A percentile compares a stretch with the other conserved stretches of the same genome.
These are phyloP conservation scores for Talaromyces borbonicus DNA, from an alignment of 495 filamentous ascomycete species.

Conservation along the genomic window DNA sequence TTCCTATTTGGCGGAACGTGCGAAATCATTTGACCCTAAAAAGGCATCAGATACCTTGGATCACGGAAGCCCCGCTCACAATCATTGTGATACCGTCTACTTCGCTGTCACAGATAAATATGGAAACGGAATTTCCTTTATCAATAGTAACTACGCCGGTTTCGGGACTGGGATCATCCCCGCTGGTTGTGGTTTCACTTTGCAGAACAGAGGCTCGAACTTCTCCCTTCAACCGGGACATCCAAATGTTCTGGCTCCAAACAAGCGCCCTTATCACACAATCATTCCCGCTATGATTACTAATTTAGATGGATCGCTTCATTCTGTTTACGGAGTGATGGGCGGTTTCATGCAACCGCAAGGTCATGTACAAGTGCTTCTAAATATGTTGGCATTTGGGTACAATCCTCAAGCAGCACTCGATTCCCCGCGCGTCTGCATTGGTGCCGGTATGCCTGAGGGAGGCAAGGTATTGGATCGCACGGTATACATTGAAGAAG, in stretches of 20 bases:
- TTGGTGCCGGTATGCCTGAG: conserved; percentile 58
- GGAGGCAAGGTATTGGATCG: conserved; percentile 39
- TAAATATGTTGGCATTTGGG: conserved; percentile 84
- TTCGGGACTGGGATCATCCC: conserved; percentile 90
- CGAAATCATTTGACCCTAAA: conserved; percentile 54
- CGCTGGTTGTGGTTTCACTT: conserved; percentile 71
- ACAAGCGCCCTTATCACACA: conserved; percentile 94
- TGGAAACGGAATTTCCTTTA: conserved; percentile 91
- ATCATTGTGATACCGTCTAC: conserved; percentile 84
- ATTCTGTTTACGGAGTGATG: conserved; percentile 91
- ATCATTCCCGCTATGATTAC: conserved; percentile 93
- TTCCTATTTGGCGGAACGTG: conserved; percentile 58
- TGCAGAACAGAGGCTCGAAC: conserved; percentile 88
- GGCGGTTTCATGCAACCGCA: conserved; percentile 99
- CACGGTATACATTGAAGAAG: conserved; percentile 76
- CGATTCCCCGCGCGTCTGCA: conserved; percentile 80
- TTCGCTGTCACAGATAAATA: conserved; percentile 69
- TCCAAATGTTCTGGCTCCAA: conserved; percentile 68
- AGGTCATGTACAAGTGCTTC: conserved; percentile 88
- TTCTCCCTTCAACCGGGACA: conserved; percentile 60
- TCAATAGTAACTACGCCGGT: conserved; percentile 87
- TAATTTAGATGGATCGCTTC: conserved; percentile 60
- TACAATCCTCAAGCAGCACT: conserved; percentile 80
- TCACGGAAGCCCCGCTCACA: conserved; percentile 61
- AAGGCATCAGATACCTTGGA: conserved; percentile 45